Base-by-base conservation (phyloP, 768 basidiomycete genomes). In the Kwoniella newhampshirensis region DNA sequence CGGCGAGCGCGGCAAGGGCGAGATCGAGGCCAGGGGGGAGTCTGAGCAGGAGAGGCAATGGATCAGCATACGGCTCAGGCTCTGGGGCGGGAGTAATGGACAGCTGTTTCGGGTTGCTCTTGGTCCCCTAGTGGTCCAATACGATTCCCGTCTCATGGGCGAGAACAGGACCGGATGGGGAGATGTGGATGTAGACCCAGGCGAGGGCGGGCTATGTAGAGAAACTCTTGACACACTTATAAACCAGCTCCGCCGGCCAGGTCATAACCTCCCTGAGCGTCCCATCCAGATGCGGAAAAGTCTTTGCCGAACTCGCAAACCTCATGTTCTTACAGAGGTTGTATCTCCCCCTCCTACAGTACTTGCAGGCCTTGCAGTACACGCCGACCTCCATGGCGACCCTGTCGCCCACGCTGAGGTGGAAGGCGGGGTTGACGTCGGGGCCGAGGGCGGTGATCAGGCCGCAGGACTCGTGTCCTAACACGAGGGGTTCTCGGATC, bases 311-410 rank as follows among this genome's bases (percentile, higher is more conserved):
- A 60, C 85, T 86, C 64, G 87, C 88, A 80, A 97, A 98, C 64
- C 88, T 84, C 85, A 98, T 85, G 64, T 81, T 80, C 60, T 86
- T 85, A 82, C 93, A 98, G 57, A 98, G 84, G 79, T 98, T 97
- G 80, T 97, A 98, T 20, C 90, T 83, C 13, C 88, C 88, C 7
- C 47, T 62, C 59, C 83, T 77, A 65, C 77, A 77, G 51, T 64
- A 66, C 28, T 66, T 62, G 62, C 78, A 78, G 39, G 80, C 80
- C 54, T 84, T 83, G 79, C 93, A 97, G 81, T 86, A 85, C 74
- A 93, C 85, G 26, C 93, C 93, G 4, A 89, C 88, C 76, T 97
- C 93, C 74, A 97, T 87, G 25, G 91, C 93, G 50, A 97, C 92
- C 51, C 89, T 85, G 75, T 91, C 87, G 32, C 92, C 91, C 20